Evolutionary conservation across 2,329 filamentous ascomycete genomes (phyloP), one percentile per base, ranked within the genome.

Genomic region (Pseudogymnoascus sp.): DNA sequence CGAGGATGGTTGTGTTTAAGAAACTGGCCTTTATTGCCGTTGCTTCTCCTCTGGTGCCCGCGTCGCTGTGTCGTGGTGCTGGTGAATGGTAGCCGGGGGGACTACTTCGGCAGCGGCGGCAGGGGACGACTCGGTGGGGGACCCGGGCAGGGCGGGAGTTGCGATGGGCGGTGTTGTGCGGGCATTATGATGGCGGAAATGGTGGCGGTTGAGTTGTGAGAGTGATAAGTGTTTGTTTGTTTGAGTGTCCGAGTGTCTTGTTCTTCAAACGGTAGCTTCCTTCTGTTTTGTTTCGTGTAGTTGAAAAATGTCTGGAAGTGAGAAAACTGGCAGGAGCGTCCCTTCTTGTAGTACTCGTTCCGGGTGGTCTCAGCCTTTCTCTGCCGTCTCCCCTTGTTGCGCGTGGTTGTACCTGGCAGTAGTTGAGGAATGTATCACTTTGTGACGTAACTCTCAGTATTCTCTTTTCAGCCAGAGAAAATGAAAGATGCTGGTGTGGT

Each of bases 61-160:
- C 40, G 40, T 44, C 40, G 40, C 15, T 44, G 40, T 44, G 38
- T 19, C 9, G 19, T 21, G 17, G 40, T 42, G 38, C 9, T 44
- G 19, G 17, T 23, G 10, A 35, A 7, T 35, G 33, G 33, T 36
- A 36, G 35, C n/a, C 13, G 15, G 9, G 8, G 7, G 19, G 40
- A 70, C 71, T 81, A 79, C 78, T 85, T 87, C 73, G 85, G 85
- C 67, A 87, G 82, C 76, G 84, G 82, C 75, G 85, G 85, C 62
- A 87, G 82, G 76, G 85, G 85, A 63, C 85, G 79, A 76, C 81
- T 84, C 67, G 85, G 85, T 71, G 85, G 85, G 65, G 85, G 85
- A 70, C 85, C 85, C 63, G 85, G 84, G 82, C 84, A 87, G 69
- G 85, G 85, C 78, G 85, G 85, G 68, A 87, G 83, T 72, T 87